Percentiles rank a stretch among this genome's conserved stretches.
Conservation (phyloP, 371 early-diverging fungal genomes). For the Mortierella sp. region DNA sequence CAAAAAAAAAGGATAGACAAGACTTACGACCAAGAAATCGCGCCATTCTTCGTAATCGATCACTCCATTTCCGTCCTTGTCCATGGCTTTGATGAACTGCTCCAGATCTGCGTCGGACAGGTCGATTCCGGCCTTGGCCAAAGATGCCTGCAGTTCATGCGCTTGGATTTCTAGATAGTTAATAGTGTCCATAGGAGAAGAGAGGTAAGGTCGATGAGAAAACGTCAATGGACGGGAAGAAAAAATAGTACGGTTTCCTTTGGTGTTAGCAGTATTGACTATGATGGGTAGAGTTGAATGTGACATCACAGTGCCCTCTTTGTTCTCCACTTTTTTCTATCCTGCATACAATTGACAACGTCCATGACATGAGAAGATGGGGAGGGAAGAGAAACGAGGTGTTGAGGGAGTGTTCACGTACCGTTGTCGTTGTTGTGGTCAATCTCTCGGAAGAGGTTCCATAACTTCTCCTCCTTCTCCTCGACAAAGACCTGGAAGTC, state of each 20-base stretch:
- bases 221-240: background rate
- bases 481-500: constrained; percentile 82
- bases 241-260: background rate
- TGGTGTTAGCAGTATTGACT: background rate
- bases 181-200: background rate
- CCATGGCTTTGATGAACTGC: constrained; percentile 77
- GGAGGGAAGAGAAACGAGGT: background rate
- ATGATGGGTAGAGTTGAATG: background rate
- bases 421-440: constrained; percentile 72
- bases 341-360: background rate
- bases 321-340: background rate
- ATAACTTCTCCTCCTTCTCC: constrained; percentile 77
- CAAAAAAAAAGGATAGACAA: background rate
- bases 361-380: background rate
- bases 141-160: constrained; percentile 66
- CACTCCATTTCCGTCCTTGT: constrained; percentile 75
- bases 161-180: constrained; percentile 62
- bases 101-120: constrained; percentile 73
- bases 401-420: background rate
- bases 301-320: background rate
- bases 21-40: constrained; percentile 77
- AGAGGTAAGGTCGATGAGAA: background rate
- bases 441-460: constrained; percentile 77
- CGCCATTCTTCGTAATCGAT: constrained; percentile 84
- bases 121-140: constrained; percentile 73